Evolutionary conservation across 257 asterid genomes (phyloP), one percentile per base, ranked within the genome.

Genomic region (Mitragyna speciosa): DNA sequence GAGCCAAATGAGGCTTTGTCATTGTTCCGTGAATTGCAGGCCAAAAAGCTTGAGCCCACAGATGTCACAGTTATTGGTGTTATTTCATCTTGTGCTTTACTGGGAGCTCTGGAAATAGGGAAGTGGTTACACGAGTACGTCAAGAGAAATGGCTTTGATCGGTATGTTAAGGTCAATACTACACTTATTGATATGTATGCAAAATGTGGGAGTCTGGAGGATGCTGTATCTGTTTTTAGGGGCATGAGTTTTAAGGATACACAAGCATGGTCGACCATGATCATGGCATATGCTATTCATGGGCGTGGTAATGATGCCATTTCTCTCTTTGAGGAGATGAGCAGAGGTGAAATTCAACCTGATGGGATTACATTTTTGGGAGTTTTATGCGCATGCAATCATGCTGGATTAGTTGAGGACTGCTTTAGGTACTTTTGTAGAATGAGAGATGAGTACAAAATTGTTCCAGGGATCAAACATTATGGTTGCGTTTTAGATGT

Each of bases 141-240:
- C 58, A 84, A 84, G 76, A 82, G 84, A 66, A 76, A 81, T 22
- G 80, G 75, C 26, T 86, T 82, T 73, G 78, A 84, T 86, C 81
- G 22, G 63, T 82, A 73, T 39, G 78, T 82, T 74, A 86, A 86
- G 84, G 89, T 86, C 67, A 84, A 54, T 69, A 86, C 89, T 22
- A 79, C 86, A 19, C 86, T 86, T 19, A 74, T 86, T 58, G 89
- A 86, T 74, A 86, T 86, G 89, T 86, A 84, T 77, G 87, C 89
- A 28, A 86, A 86, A 73, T 84, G 87, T 73, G 89, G 88, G 80
- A 86, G 89, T 82, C 82, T 84, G 80, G 63, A 75, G 41, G 80
- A 82, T 79, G 86, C 88, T 7, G 74, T 86, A 51, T 79, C 77
- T 69, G 86, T 82, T 66, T 86, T 82, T 5, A 64, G 71, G 36